Percentiles rank a stretch among this genome's conserved stretches.
Evolutionary conservation across 1,284 basidiomycete genomes (phyloP).

Genomic region (Ceratobasidium sp.): DNA sequence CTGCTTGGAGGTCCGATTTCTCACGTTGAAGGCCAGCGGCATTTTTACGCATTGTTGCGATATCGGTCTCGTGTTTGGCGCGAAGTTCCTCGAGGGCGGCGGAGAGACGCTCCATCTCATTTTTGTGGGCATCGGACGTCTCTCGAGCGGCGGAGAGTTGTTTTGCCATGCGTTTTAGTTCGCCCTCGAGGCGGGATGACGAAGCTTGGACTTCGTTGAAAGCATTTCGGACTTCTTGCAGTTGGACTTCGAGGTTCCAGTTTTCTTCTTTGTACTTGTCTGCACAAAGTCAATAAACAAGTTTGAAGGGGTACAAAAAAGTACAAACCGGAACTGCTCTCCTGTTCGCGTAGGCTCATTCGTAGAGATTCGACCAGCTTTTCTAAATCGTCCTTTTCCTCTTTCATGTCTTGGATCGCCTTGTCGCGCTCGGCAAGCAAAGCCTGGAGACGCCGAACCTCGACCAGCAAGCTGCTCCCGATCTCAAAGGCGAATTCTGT

Average conservation of each 20-base stretch:
- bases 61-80: conserved; percentile 91
- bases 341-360: conserved; percentile 77
- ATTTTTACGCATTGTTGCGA: conserved; percentile 89
- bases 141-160: conserved; percentile 81
- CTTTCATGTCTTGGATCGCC: conserved; percentile 85
- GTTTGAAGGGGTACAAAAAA: conserved; percentile 28
- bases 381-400: conserved; percentile 86
- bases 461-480: conserved; percentile 87
- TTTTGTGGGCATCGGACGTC: conserved; percentile 85
- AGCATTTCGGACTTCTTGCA: conserved; percentile 87
- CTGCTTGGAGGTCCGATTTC: conserved; percentile 88
- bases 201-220: conserved; percentile 75
- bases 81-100: conserved; percentile 79
- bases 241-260: conserved; percentile 95
- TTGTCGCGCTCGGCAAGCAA: conserved; percentile 90
- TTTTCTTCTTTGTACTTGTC: conserved; percentile 96
- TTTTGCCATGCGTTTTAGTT: conserved; percentile 84
- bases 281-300: conserved; percentile 51
- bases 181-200: conserved; percentile 79
- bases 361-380: conserved; percentile 78
- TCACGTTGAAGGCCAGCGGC: conserved; percentile 90
- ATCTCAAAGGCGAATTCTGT: conserved; percentile 96
- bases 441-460: conserved; percentile 89
- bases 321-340: conserved; percentile 76
- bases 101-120: conserved; percentile 83